Percentiles rank a stretch among this genome's conserved stretches.
Conservation (phyloP, 495 filamentous ascomycete species). For the Trichoderma erinaceum region DNA sequence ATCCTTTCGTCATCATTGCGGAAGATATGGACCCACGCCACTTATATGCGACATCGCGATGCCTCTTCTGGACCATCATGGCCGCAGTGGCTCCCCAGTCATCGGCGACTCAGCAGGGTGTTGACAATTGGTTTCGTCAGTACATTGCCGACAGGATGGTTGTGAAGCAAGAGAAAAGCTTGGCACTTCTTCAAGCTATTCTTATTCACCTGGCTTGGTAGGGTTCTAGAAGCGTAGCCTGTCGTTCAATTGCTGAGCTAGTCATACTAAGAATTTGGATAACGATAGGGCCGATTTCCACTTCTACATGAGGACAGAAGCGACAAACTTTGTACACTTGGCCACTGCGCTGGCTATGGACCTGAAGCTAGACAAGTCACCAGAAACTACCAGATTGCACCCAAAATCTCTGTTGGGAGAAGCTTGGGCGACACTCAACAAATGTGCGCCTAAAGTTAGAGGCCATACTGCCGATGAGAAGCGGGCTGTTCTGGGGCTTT, state of each 20-base stretch:
- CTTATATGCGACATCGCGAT: slow-evolving; percentile 20
- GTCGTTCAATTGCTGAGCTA: neutral
- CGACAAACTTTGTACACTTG: slow-evolving; percentile 23
- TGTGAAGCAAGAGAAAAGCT: slow-evolving; percentile 21
- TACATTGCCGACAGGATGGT: slow-evolving; percentile 23
- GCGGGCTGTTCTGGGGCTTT: slow-evolving; percentile 23
- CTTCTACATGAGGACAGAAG: slow-evolving; percentile 20
- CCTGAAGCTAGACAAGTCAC: slow-evolving; percentile 21
- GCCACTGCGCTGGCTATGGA: slow-evolving; percentile 21
- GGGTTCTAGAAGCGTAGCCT: neutral
- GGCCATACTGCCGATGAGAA: slow-evolving; percentile 22
- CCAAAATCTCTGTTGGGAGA: slow-evolving; percentile 14
- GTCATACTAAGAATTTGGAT: neutral
- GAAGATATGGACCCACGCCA: slow-evolving; percentile 16
- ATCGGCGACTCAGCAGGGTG: slow-evolving; percentile 19
- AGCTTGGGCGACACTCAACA: slow-evolving; percentile 10
- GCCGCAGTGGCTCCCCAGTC: slow-evolving; percentile 21
- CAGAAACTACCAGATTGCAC: neutral
- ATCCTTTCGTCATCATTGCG: slow-evolving; percentile 25
- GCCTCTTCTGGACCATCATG: slow-evolving; percentile 25
- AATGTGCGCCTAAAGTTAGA: slow-evolving; percentile 7
- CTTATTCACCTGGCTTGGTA: slow-evolving; percentile 25
- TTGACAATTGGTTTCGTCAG: slow-evolving; percentile 20
- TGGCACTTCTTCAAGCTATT: slow-evolving; percentile 27
- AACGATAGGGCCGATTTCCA: slow-evolving; percentile 21